Conservation (phyloP, 495 filamentous ascomycete genomes). For the Cudoniella acicularis region DNA sequence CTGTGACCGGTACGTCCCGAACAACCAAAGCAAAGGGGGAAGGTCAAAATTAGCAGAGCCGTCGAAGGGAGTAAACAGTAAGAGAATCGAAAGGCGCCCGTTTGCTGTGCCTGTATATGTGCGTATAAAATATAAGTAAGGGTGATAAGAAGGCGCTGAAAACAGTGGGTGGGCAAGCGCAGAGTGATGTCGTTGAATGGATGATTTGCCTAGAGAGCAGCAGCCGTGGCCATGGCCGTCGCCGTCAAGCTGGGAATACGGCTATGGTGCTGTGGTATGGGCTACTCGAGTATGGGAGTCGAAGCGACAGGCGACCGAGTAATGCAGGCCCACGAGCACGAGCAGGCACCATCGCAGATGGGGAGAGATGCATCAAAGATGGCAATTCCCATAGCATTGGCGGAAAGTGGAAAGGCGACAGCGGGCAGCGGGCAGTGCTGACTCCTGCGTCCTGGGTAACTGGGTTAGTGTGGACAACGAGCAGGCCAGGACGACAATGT, state of each 20-base stretch:
- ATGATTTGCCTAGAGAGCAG: no score
- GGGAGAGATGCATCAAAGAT: not conserved
- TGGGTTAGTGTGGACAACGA: no score
- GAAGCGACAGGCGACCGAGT: not conserved
- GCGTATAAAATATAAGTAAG: constrained; percentile 13
- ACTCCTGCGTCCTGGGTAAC: no score
- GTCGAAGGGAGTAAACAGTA: constrained; percentile 4
- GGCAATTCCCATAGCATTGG: not conserved
- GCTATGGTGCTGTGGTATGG: no score
- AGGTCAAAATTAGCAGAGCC: no score
- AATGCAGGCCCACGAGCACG: not conserved
- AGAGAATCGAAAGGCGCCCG: constrained; percentile 25
- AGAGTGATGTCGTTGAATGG: not conserved
- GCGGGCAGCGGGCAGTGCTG: no score
- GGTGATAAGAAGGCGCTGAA: not conserved
- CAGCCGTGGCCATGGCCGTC: no score
- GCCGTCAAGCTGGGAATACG: no score
- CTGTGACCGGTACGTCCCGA: constrained; percentile 4
- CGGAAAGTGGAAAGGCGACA: not conserved
- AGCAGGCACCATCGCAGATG: not conserved
- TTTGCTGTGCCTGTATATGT: constrained; percentile 24
- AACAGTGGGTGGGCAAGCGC: constrained; percentile 1
- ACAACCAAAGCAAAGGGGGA: no score
- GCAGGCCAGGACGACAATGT: not conserved
- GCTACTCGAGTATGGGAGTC: no score